Base-by-base conservation (phyloP, 257 asterid species). In the Solanum ossicruentum region DNA sequence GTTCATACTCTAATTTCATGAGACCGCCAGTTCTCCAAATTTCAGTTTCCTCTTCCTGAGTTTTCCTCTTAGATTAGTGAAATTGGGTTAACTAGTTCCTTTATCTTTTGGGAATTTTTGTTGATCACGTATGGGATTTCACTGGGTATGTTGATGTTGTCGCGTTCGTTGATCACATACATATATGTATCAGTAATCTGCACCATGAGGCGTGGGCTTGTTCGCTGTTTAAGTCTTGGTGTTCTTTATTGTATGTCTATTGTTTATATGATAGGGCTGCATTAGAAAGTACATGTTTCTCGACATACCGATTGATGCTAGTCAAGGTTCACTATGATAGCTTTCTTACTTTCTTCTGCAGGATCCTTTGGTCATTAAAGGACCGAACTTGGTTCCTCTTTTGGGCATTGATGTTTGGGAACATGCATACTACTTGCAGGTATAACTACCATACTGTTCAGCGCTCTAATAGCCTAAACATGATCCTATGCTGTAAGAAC, bases 401-500 rank as follows among this genome's bases (percentile, higher is more conserved):
- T 89, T 93, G 72, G 96, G 98, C 21, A 93, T 93, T 73, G 98
- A 93, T 85, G 98, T 93, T 39, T 93, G 98, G 97, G 98, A 93
- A 84, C 98, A 92, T 83, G 98, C 98, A 36, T 93, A 93, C 93
- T 93, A 93, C 88, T 89, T 92, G 80, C 98, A 94, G 98, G 98
- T 94, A 86, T n/a, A 70, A 18, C 4, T 70, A 70, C 47, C 10
- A 39, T 18, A 43, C 54, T 70, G 52, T 39, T 3, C 11, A 41
- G 15, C 10, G 8, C 10, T 23, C 26, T 65, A 65, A 26, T 65
- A 65, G 54, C 54, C 79, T 70, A 18, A 70, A 41, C 16, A 41
- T 18, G 79, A 18, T 41, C 39, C 2, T 10, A 18, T 41, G 17
- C 3, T 5, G 18, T 5, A 8, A 36, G 15, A 41, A 10, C 55